Evolutionary conservation across 2,329 filamentous ascomycete species (phyloP).

Genomic region (Talaromyces rugulosus): DNA sequence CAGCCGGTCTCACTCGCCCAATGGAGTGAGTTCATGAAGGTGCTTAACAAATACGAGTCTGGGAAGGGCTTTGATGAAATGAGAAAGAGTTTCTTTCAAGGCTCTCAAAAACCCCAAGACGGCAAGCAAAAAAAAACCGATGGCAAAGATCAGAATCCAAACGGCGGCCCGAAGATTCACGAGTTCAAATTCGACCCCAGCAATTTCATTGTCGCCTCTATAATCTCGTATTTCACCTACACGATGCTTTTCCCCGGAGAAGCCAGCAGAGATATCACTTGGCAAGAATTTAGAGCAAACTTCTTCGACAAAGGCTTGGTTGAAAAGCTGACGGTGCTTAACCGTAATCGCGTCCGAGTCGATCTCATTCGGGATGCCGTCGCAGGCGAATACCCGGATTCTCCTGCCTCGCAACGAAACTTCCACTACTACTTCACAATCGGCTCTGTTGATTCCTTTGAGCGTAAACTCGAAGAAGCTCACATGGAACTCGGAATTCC

Average conservation of each 20-base stretch:
- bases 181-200: constrained; percentile 53
- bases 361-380: constrained; percentile 73
- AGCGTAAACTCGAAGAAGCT: constrained; percentile 79
- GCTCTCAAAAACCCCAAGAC: constrained; percentile 15
- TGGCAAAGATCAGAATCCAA: constrained; percentile 23
- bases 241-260: constrained; percentile 63
- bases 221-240: constrained; percentile 61
- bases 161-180: constrained; percentile 29
- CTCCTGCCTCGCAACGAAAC: constrained; percentile 61
- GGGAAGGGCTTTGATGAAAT: not conserved
- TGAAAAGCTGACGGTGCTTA: constrained; percentile 80
- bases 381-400: constrained; percentile 69
- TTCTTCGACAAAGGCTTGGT: constrained; percentile 96
- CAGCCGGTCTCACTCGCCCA: constrained; percentile 7
- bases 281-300: constrained; percentile 90
- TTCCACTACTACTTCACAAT: constrained; percentile 94
- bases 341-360: constrained; percentile 73
- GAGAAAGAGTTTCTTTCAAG: not conserved
- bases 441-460: constrained; percentile 89
- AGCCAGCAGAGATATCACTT: constrained; percentile 78
- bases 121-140: constrained; percentile 28
- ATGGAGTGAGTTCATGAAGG: constrained; percentile 4
- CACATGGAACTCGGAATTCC: constrained; percentile 86
- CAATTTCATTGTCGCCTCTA: constrained; percentile 53
- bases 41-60: not conserved